Conservation (phyloP, 495 filamentous ascomycete species). For the Staphylotrichum tortipilum region DNA sequence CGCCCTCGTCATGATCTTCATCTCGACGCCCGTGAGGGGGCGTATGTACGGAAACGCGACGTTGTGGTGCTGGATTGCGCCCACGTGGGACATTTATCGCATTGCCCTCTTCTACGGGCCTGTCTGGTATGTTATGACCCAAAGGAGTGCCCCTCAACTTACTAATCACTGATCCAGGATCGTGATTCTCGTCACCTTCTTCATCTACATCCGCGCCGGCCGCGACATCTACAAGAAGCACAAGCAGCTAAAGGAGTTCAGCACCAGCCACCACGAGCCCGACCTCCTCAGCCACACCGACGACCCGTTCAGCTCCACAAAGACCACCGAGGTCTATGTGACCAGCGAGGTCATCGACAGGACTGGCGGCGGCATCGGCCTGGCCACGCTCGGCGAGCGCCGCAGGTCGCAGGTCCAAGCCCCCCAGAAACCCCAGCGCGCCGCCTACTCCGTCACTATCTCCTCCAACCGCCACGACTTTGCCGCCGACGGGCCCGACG, state of each 20-base stretch:
- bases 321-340: constrained; percentile 53
- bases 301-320: constrained; percentile 39
- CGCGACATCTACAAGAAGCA: constrained; percentile 56
- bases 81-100: constrained; percentile 61
- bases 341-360: constrained; percentile 33
- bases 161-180: constrained; percentile 31
- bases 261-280: constrained; percentile 6
- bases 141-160: background rate
- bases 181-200: constrained; percentile 57
- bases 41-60: constrained; percentile 68
- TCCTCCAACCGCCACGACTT: constrained; percentile 28
- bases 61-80: constrained; percentile 76
- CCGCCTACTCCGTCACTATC: constrained; percentile 43
- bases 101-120: constrained; percentile 76
- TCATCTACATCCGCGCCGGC: constrained; percentile 68
- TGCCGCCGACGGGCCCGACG: too few relatives aligned
- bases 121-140: constrained; percentile 51
- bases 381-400: background rate
- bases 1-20: constrained; percentile 57
- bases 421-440: constrained; percentile 15
- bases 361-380: background rate
- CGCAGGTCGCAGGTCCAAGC: background rate
- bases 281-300: constrained; percentile 7
- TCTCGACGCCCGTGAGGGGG: constrained; percentile 39
- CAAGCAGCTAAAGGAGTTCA: constrained; percentile 38